These are phyloP conservation scores for Chimonanthus praecox DNA, from an alignment of 164 flowering plant genomes.

Conservation along the genomic window DNA sequence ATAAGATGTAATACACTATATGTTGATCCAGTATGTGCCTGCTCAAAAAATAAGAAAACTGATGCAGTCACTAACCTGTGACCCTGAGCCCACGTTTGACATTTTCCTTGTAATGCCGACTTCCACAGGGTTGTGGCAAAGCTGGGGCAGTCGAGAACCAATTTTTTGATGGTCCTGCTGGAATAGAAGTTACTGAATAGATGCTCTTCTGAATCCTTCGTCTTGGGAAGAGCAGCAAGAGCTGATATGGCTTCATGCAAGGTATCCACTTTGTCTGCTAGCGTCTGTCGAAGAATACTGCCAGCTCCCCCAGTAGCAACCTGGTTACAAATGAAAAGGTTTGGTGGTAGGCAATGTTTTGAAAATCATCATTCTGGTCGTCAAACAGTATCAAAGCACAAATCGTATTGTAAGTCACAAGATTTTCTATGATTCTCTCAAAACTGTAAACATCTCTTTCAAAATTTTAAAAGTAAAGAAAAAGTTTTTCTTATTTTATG, in stretches of 20 bases:
- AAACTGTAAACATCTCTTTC: too few relatives aligned
- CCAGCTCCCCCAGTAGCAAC: conserved; percentile 77
- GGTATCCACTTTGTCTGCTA: conserved; percentile 50
- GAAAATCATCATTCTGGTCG: neutral
- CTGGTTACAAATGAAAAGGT: conserved; percentile 27
- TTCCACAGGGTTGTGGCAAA: conserved; percentile 78
- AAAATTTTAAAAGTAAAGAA: too few relatives aligned
- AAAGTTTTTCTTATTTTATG: too few relatives aligned
- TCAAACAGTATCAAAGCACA: too few relatives aligned
- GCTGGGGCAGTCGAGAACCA: conserved; percentile 66
- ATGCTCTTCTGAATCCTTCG: conserved; percentile 55
- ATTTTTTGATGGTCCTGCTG: conserved; percentile 77
- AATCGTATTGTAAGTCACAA: too few relatives aligned
- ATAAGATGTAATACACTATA: neutral
- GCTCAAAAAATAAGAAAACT: neutral
- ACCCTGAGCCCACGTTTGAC: conserved; percentile 67
- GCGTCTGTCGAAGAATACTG: conserved; percentile 50
- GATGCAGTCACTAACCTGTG: conserved; percentile 60
- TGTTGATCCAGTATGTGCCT: neutral
- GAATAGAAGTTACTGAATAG: conserved; percentile 88
- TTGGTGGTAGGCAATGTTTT: neutral
- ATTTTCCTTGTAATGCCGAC: conserved; percentile 64
- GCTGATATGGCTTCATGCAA: conserved; percentile 62
- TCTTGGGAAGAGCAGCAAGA: conserved; percentile 58
- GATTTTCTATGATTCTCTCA: too few relatives aligned